These are phyloP conservation scores for Cryptococcus floricola DNA, from an alignment of 1,284 basidiomycete genomes.

Conservation along the genomic window DNA sequence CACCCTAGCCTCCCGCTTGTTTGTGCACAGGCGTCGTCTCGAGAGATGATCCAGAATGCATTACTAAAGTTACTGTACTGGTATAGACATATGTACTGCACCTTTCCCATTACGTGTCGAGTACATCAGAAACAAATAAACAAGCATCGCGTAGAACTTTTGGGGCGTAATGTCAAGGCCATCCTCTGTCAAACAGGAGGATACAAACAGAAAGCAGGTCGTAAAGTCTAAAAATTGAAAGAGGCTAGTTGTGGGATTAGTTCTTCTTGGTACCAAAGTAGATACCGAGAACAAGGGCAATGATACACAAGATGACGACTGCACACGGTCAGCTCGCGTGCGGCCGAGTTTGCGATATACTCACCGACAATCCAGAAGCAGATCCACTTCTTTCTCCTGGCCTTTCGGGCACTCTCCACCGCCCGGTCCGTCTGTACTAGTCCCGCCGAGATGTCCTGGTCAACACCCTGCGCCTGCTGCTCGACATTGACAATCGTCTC, in stretches of 20 bases:
- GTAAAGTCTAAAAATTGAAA: neutral
- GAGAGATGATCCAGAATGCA: too few species aligned
- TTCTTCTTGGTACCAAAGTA: conserved; percentile 36
- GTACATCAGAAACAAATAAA: too few species aligned
- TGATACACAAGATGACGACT: conserved; percentile 57
- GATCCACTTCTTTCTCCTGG: conserved; percentile 76
- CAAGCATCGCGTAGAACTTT: neutral
- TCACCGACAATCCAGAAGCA: conserved; percentile 60
- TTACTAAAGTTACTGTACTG: too few species aligned
- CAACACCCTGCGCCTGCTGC: conserved; percentile 59
- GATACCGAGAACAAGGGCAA: conserved; percentile 46
- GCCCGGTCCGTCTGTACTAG: conserved; percentile 66
- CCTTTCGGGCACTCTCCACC: conserved; percentile 67
- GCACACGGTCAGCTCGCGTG: neutral
- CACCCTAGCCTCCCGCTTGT: too few species aligned
- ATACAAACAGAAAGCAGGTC: neutral
- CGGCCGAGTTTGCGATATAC: conserved; percentile 8
- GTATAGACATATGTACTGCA: too few species aligned
- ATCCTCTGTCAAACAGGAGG: neutral
- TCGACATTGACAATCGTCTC: conserved; percentile 66
- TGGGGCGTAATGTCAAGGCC: neutral
- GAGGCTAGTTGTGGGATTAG: neutral
- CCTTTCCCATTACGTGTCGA: too few species aligned
- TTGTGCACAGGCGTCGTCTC: too few species aligned
- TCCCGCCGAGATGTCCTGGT: conserved; percentile 64